phyloP scores from a whole-genome alignment of 2,329 filamentous ascomycete genomes.

The Aspergillus sp. region DNA sequence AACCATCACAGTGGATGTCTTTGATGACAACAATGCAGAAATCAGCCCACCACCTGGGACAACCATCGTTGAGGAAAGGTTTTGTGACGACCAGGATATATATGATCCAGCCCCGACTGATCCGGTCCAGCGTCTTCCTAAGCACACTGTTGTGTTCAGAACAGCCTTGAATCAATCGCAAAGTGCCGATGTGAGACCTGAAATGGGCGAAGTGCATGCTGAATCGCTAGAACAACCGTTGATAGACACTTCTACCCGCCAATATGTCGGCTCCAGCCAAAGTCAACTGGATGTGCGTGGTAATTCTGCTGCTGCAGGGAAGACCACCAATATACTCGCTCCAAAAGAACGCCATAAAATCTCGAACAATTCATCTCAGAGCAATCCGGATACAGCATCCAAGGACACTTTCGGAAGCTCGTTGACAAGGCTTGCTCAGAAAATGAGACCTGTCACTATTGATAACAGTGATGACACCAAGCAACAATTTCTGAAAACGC shows the following conservation, averaged over 20 bases:
- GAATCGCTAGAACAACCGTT: background rate
- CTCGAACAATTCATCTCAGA: slow-evolving; percentile 10
- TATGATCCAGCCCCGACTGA: slow-evolving; percentile 26
- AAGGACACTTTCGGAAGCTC: slow-evolving; percentile 19
- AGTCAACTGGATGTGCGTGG: background rate
- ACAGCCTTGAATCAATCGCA: slow-evolving; percentile 38
- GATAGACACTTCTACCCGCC: background rate
- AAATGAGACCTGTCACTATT: slow-evolving; percentile 18
- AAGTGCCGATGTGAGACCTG: slow-evolving; percentile 29
- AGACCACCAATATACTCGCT: background rate
- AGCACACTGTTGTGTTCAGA: slow-evolving; percentile 41
- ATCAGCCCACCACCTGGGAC: slow-evolving; percentile 41
- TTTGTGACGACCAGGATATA: slow-evolving; percentile 43
- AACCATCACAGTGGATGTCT: slow-evolving; percentile 43
- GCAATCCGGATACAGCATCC: slow-evolving; percentile 14
- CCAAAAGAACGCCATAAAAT: slow-evolving; percentile 4
- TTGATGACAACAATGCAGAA: slow-evolving; percentile 35
- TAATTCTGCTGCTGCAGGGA: background rate
- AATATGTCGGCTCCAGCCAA: background rate
- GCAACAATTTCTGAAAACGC: slow-evolving; percentile 11
- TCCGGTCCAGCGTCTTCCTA: slow-evolving; percentile 32
- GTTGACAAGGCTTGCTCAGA: slow-evolving; percentile 29
- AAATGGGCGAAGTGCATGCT: background rate
- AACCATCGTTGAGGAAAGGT: slow-evolving; percentile 39
- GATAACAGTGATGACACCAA: slow-evolving; percentile 22